Conservation (phyloP, 768 basidiomycete species). For the Boletus vinaceobasis region DNA sequence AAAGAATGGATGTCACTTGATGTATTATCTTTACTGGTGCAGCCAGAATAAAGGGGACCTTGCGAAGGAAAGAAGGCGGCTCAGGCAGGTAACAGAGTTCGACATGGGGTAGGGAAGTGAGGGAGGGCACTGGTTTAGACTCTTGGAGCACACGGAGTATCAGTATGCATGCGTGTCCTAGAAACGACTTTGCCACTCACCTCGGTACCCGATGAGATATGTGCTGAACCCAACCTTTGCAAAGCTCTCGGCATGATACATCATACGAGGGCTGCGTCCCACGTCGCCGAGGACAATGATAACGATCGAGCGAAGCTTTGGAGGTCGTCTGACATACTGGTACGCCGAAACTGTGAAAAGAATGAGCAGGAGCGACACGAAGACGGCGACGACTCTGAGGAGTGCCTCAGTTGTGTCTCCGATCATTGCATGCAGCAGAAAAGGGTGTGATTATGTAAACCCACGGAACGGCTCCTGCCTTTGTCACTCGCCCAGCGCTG, state of each 20-base stretch:
- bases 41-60: constrained; percentile 63
- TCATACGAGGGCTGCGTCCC: constrained; percentile 94
- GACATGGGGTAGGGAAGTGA: constrained; percentile 63
- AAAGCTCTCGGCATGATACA: constrained; percentile 97
- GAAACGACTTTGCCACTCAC: constrained; percentile 40
- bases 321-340: constrained; percentile 18
- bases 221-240: constrained; percentile 75
- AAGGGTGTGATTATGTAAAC: constrained; percentile 21
- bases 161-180: not conserved
- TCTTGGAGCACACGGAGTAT: constrained; percentile 40
- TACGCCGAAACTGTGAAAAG: constrained; percentile 11
- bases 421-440: constrained; percentile 1
- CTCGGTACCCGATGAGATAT: constrained; percentile 80
- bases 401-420: not conserved
- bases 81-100: constrained; percentile 65
- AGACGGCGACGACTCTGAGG: constrained; percentile 4
- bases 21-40: constrained; percentile 79
- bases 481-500: not conserved
- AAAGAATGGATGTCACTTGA: constrained; percentile 63
- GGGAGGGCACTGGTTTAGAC: constrained; percentile 70
- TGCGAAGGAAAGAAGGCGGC: constrained; percentile 50
- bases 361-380: constrained; percentile 13
- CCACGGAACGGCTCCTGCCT: not conserved
- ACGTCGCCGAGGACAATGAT: constrained; percentile 94
- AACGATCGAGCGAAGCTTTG: constrained; percentile 65